A percentile compares a stretch with the other conserved stretches of the same genome.
Evolutionary conservation across 73 alveolate genomes (phyloP).

Genomic region (Tetrahymena malaccensis): DNA sequence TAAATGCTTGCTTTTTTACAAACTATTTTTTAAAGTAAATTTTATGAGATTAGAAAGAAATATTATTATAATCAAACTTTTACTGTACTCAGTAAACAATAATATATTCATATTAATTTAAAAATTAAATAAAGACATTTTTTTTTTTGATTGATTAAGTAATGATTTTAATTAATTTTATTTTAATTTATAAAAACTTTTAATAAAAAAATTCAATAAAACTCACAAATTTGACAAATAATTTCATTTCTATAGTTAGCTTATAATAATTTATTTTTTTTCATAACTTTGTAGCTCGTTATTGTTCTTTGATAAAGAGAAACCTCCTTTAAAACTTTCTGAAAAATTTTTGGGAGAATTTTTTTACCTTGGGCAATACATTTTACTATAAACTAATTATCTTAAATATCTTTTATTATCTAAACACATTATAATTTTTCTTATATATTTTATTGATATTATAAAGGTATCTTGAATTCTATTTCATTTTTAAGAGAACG

Average conservation of each 20-base stretch:
- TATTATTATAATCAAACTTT: too few species aligned
- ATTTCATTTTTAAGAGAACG: neutral
- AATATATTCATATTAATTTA: too few species aligned
- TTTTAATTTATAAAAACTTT: too few species aligned
- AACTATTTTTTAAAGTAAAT: too few species aligned
- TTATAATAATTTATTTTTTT: neutral
- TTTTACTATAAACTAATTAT: neutral
- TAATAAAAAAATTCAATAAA: neutral
- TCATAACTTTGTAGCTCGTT: neutral
- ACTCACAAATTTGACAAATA: neutral
- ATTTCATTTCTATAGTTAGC: neutral
- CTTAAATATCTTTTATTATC: neutral
- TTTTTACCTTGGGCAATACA: neutral
- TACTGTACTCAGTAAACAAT: too few species aligned
- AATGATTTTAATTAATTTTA: too few species aligned
- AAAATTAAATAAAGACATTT: too few species aligned
- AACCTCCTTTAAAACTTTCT: neutral
- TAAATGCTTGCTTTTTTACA: too few species aligned
- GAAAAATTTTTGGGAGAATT: neutral
- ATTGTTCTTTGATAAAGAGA: neutral
- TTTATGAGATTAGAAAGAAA: too few species aligned
- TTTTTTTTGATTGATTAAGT: too few species aligned
- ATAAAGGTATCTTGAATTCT: neutral
- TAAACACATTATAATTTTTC: neutral
- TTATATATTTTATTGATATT: neutral